Evolutionary conservation across 345 rosid species (phyloP).

Genomic region (Hypericum androsaemum): DNA sequence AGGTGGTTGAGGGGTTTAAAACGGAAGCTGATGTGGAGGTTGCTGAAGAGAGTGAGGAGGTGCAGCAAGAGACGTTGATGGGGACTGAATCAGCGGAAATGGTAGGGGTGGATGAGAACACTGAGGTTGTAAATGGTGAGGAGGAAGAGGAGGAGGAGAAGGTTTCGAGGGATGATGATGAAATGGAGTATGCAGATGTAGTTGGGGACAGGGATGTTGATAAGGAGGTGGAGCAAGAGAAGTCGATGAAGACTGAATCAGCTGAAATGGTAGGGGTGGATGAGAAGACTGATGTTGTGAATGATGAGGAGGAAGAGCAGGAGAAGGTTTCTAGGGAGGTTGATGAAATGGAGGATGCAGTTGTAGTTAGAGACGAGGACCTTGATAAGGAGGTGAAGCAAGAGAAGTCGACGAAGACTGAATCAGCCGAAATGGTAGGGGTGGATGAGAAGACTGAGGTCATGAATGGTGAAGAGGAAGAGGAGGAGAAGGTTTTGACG

Average conservation of each 20-base stretch:
- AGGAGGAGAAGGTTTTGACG: not conserved
- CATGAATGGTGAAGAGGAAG: not conserved
- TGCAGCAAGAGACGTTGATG: slow-evolving; percentile 7
- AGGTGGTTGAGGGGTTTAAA: slow-evolving; percentile 3
- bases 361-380: not conserved
- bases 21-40: slow-evolving; percentile 2
- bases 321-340: not conserved
- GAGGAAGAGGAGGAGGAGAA: slow-evolving; percentile 17
- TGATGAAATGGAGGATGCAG: slow-evolving; percentile 1
- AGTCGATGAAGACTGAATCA: not conserved
- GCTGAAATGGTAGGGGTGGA: slow-evolving; percentile 1
- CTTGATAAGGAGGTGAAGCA: not conserved
- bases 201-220: not conserved
- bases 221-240: not conserved
- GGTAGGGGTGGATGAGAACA: slow-evolving; percentile 11
- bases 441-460: slow-evolving; percentile 4
- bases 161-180: slow-evolving; percentile 22
- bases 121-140: not conserved
- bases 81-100: slow-evolving; percentile 20
- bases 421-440: not conserved
- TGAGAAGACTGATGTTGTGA: not conserved
- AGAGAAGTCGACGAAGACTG: not conserved
- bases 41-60: slow-evolving; percentile 20
- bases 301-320: not conserved
- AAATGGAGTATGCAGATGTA: not conserved